Evolutionary conservation across 176 grass and related monocot species (phyloP).

Genomic region (Paspalum notatum): DNA sequence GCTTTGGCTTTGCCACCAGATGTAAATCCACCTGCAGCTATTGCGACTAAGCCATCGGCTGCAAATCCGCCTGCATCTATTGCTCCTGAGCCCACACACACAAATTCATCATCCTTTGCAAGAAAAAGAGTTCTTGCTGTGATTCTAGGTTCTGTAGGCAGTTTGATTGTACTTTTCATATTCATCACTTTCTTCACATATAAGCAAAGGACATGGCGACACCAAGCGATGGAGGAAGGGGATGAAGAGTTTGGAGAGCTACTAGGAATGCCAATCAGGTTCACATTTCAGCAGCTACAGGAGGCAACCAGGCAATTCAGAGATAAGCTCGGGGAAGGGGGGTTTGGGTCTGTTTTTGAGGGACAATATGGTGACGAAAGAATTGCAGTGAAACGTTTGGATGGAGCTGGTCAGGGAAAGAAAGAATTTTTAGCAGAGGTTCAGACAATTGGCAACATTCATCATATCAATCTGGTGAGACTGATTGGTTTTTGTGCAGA

Average conservation of each 20-base stretch:
- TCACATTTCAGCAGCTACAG: slow-evolving; percentile 41
- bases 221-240: background rate
- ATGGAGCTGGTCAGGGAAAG: slow-evolving; percentile 34
- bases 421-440: slow-evolving; percentile 58
- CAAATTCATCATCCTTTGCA: background rate
- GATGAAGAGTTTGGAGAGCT: slow-evolving; percentile 15
- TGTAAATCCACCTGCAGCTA: background rate
- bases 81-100: background rate
- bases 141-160: background rate
- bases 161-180: background rate
- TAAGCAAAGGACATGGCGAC: background rate
- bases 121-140: background rate
- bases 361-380: slow-evolving; percentile 1
- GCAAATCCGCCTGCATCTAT: background rate
- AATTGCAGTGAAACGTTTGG: slow-evolving; percentile 47
- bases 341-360: slow-evolving; percentile 42
- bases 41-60: background rate
- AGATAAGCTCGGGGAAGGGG: slow-evolving; percentile 35
- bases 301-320: slow-evolving; percentile 2
- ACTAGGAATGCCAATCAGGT: background rate
- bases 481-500: slow-evolving; percentile 59
- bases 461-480: slow-evolving; percentile 60
- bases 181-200: background rate
- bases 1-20: background rate
- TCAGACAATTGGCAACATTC: slow-evolving; percentile 57